phyloP scores from a whole-genome alignment of 108 stramenopile genomes.

The Asterionellopsis glacialis region DNA sequence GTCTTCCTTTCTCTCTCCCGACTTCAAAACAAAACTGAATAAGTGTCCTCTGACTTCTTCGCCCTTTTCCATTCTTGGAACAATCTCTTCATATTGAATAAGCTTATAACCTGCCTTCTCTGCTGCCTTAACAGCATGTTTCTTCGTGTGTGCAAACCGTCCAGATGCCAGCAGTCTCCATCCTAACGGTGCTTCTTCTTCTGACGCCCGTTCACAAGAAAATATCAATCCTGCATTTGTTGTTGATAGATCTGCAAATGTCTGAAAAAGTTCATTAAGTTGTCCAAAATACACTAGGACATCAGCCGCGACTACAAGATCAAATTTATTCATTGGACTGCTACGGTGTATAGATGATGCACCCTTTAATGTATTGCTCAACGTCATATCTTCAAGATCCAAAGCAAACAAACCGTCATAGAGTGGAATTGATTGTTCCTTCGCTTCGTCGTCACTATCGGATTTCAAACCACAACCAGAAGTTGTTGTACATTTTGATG shows the following conservation, averaged over 20 bases:
- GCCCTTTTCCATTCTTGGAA: constrained; percentile 69
- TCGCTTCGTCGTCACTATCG: constrained; percentile 2
- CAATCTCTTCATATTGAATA: constrained; percentile 40
- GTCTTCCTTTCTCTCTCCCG: not conserved
- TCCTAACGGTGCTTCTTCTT: constrained; percentile 45
- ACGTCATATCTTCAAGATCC: constrained; percentile 65
- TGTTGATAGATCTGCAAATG: constrained; percentile 34
- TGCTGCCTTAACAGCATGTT: constrained; percentile 42
- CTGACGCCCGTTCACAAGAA: constrained; percentile 55
- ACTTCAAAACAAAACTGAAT: constrained; percentile 40
- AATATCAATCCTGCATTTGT: constrained; percentile 41
- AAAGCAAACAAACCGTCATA: constrained; percentile 53
- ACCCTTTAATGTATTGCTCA: constrained; percentile 13
- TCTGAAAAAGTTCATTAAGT: constrained; percentile 34
- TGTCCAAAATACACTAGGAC: constrained; percentile 71
- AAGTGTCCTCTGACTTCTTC: constrained; percentile 57
- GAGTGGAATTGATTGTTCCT: constrained; percentile 15
- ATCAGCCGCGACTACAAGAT: constrained; percentile 72
- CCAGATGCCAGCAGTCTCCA: constrained; percentile 55
- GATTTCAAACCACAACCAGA: constrained; percentile 36
- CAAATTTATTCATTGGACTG: constrained; percentile 29
- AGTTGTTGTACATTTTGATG: constrained; percentile 39
- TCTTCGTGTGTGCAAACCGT: constrained; percentile 66
- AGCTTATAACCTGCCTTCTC: constrained; percentile 36
- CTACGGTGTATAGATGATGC: not conserved